Base-by-base conservation (phyloP, 2,329 filamentous ascomycete genomes). In the Phyllosticta citrichinensis region DNA sequence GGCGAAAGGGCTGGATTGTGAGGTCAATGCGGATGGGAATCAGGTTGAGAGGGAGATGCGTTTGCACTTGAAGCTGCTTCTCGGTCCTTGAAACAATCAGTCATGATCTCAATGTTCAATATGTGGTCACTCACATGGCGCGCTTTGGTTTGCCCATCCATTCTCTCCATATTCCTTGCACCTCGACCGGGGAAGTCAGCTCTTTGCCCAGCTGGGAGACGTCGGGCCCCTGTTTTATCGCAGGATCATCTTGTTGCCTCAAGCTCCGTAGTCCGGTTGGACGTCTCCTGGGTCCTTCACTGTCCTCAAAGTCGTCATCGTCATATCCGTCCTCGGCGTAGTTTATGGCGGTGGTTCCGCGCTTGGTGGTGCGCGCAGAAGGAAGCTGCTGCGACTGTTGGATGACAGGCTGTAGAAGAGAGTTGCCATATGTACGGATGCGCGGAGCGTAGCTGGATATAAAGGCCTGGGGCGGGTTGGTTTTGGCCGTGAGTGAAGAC, bases 311-410 rank as follows among this genome's bases (percentile, higher is more conserved):
- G 56, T 88, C 87, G 64, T 91, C 88, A 61, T 87, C 91, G 66
- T 97, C 93, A 70, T 87, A 96, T 55, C 92, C 92, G 73, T 97
- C 93, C 73, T 99, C 94, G 24, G 94, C 93, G 71, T 99, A 99
- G 77, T 97, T 99, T 76, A 97, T 94, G 65, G 93, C 89, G 35
- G 90, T 94, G 1, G 94, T 97, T 62, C 94, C 94, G 75, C 94
- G 88, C 79, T 99, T 97, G 9, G 94, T 97, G n/a, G 89, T 96
- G 71, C 93, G 85, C 68, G 89, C 78, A 50, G 87, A 83, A 24
- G 85, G 86, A 2, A 83, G 74, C n/a, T 84, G 81, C 62, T 86
- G 81, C 64, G 85, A 86, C 60, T 83, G 82, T 64, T 88, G 89
- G 64, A 93, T 83, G 64, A 94, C 86, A 40, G 93, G 92, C 24